Conservation (phyloP, 2,329 filamentous ascomycete species). For the Claviceps monticola region DNA sequence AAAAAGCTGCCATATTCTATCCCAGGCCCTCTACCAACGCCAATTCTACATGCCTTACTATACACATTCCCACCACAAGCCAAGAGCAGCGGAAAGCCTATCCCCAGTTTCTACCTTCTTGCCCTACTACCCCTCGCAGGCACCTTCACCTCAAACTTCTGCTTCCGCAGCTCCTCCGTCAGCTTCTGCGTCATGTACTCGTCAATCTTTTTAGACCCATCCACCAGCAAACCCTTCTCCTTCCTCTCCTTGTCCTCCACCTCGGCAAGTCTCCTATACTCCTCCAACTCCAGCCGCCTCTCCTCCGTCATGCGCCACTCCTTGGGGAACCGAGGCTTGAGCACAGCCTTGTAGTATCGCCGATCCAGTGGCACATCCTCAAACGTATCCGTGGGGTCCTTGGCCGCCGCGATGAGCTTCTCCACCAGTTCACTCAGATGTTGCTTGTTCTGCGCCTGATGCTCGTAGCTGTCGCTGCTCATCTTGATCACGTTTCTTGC, state of each 20-base stretch:
- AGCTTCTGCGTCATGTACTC: slow-evolving; percentile 18
- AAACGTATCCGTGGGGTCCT: slow-evolving; percentile 68
- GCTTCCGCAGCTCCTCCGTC: slow-evolving; percentile 20
- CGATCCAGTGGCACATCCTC: slow-evolving; percentile 82
- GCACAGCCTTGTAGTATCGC: slow-evolving; percentile 65
- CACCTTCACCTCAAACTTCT: slow-evolving; percentile 19
- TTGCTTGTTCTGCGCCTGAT: slow-evolving; percentile 93
- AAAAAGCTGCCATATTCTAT: no score
- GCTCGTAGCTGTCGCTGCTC: slow-evolving; percentile 77
- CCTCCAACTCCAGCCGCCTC: slow-evolving; percentile 51
- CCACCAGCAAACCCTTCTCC: slow-evolving; percentile 42
- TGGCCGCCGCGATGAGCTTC: slow-evolving; percentile 59
- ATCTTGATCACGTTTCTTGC: slow-evolving; percentile 71
- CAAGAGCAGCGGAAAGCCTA: no score
- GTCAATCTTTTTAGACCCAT: slow-evolving; percentile 39
- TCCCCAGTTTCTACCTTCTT: not conserved
- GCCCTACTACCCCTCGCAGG: slow-evolving; percentile 10
- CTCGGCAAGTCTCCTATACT: slow-evolving; percentile 36
- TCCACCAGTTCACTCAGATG: slow-evolving; percentile 71
- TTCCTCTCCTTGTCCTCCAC: slow-evolving; percentile 40
- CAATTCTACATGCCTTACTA: not conserved
- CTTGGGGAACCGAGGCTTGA: slow-evolving; percentile 58
- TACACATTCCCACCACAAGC: not conserved
- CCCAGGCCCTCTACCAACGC: not conserved
- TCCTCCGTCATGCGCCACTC: slow-evolving; percentile 69